Base-by-base conservation (phyloP, 1,284 basidiomycete species). In the Cryptococcus sp. region DNA sequence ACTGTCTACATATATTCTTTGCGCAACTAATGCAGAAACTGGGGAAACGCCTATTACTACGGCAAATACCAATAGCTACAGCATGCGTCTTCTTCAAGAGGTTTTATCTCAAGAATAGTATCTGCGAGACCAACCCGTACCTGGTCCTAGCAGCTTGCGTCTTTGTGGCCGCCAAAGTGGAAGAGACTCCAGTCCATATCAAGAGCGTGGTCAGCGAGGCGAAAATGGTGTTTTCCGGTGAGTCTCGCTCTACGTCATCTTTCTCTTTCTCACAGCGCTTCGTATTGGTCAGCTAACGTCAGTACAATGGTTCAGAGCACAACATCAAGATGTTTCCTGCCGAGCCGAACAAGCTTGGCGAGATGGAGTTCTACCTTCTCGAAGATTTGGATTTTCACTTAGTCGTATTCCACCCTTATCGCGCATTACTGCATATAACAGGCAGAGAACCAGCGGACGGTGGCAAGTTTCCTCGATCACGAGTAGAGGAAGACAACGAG, bases 351-450 rank as follows among this genome's bases (percentile, higher is more conserved):
- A 92, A 91, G 70, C 80, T 99, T 5, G 95, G 94, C 5, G 94
- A 98, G 76, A 97, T 97, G 94, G 95, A 98, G 76, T 98, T 98
- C 79, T 98, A 97, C 78, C 85, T 99, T 15, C 86, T 99, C 20
- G 92, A 93, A 69, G 95, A 99, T 74, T 84, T 99, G 43, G 93
- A 96, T 76, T 98, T 95, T 70, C 93, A 98, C 78, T 81, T 99
- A 43, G 85, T 89, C 50, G 83, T 98, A 7, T 97, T 93, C 75
- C 95, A 98, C 75, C 93, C 95, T 0, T 99, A 98, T 78, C 86
- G 91, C 46, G 89, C 90, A 0, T 83, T 98, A 37, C 80, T 89
- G 46, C 82, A 87, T 5, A 81, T 97, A 15, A 89, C 87, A 64
- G 87, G 84, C 23, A 61, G 79, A 16, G 80, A 81, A 41, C 70